phyloP scores from a whole-genome alignment of 2,329 filamentous ascomycete genomes.

The Phyllosticta citribraziliensis region DNA sequence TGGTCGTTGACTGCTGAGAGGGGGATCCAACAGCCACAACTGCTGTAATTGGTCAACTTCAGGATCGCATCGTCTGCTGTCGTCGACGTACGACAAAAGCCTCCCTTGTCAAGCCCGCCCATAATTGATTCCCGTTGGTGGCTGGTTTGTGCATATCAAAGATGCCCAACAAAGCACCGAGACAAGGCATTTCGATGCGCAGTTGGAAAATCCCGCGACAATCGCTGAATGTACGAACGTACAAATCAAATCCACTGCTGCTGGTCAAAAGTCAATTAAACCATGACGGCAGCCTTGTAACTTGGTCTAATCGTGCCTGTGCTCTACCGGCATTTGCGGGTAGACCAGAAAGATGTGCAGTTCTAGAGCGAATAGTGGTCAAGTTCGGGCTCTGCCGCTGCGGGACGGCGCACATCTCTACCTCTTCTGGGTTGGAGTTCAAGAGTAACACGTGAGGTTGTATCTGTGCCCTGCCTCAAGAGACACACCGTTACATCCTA shows the following conservation, averaged over 20 bases:
- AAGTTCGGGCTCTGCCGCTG: slow-evolving; percentile 6
- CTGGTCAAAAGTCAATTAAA: neutral
- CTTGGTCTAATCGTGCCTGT: neutral
- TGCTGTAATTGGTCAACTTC: neutral
- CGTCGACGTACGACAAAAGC: neutral
- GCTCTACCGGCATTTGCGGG: neutral
- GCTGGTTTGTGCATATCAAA: neutral
- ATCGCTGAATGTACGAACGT: neutral
- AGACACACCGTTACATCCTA: slow-evolving; percentile 7
- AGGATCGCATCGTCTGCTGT: neutral
- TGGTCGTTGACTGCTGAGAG: neutral
- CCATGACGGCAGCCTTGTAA: neutral
- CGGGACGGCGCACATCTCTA: slow-evolving; percentile 9
- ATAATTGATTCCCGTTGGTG: neutral
- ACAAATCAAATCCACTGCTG: neutral
- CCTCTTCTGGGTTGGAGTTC: slow-evolving; percentile 1
- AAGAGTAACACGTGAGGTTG: neutral
- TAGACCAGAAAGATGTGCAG: slow-evolving; percentile 4
- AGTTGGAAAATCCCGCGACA: neutral
- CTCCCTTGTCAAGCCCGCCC: neutral
- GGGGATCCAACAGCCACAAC: neutral
- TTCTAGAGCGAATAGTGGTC: slow-evolving; percentile 8
- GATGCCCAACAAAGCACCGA: neutral
- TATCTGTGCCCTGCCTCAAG: slow-evolving; percentile 3
- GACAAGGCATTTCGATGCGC: neutral